Percentiles rank a stretch among this genome's conserved stretches.
phyloP scores from a whole-genome alignment of 2,329 filamentous ascomycete genomes.

The Aspergillus tanneri region DNA sequence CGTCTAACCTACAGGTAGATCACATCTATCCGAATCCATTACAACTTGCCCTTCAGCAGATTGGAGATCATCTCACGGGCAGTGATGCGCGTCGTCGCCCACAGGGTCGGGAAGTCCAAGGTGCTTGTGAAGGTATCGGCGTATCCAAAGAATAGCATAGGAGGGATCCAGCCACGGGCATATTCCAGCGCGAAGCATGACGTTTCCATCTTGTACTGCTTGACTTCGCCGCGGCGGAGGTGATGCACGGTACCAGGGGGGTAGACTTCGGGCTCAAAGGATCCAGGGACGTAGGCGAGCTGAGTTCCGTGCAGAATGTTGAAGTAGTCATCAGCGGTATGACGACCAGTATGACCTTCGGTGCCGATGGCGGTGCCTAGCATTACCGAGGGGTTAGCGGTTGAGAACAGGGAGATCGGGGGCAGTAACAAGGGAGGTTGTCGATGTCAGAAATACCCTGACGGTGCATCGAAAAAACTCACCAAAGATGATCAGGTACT shows the following conservation, averaged over 20 bases:
- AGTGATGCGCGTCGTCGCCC: conserved; percentile 73
- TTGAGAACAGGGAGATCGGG: neutral
- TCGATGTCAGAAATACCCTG: neutral
- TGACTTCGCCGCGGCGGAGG: conserved; percentile 63
- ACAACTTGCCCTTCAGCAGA: conserved; percentile 69
- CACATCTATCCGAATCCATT: conserved; percentile 24
- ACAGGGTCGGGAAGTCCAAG: conserved; percentile 80
- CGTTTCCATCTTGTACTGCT: conserved; percentile 61
- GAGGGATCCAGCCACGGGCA: conserved; percentile 76
- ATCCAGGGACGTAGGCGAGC: conserved; percentile 40
- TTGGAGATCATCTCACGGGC: conserved; percentile 74
- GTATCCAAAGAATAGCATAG: conserved; percentile 88
- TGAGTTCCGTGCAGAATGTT: conserved; percentile 65
- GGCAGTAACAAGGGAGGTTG: neutral
- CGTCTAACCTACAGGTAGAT: neutral
- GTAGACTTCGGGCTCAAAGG: conserved; percentile 40
- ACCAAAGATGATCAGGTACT: conserved; percentile 88
- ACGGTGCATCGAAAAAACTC: conserved; percentile 3
- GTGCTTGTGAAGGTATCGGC: conserved; percentile 78
- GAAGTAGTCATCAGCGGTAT: conserved; percentile 94
- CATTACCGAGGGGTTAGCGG: neutral
- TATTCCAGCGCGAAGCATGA: conserved; percentile 43
- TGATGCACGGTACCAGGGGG: conserved; percentile 41
- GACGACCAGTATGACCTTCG: conserved; percentile 82
- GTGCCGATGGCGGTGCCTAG: conserved; percentile 59